Percentiles rank a stretch among this genome's conserved stretches.
phyloP scores from a whole-genome alignment of 2,329 filamentous ascomycete species.

The Fusarium dlaminii region DNA sequence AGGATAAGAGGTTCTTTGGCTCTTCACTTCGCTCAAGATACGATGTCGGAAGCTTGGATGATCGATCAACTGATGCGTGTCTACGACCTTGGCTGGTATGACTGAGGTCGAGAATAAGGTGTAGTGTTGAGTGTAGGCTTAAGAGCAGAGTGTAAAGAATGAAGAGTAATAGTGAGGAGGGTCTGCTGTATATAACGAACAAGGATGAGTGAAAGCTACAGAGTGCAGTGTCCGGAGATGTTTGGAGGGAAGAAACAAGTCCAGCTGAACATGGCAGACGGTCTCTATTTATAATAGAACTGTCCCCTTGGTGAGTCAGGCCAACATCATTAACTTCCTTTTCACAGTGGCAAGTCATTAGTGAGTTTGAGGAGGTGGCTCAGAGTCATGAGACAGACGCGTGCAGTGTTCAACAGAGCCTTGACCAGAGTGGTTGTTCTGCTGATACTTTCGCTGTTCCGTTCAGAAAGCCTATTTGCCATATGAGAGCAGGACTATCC shows the following conservation, averaged over 20 bases:
- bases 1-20: background rate
- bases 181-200: background rate
- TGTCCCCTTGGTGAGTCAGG: background rate
- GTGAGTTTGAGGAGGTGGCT: background rate
- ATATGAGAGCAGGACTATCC: accelerated
- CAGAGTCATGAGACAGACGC: background rate
- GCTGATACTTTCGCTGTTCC: accelerated
- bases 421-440: background rate
- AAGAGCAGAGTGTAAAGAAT: background rate
- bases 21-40: background rate
- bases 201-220: background rate
- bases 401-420: background rate
- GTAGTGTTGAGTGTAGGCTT: background rate
- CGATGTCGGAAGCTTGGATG: background rate
- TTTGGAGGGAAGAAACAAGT: background rate
- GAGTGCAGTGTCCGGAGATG: background rate
- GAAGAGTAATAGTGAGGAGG: background rate
- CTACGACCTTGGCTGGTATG: background rate
- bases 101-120: background rate
- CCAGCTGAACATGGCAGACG: background rate
- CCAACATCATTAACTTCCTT: background rate
- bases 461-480: background rate
- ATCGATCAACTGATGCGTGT: accelerated
- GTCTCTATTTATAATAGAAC: background rate
- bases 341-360: background rate